These are phyloP conservation scores for Neurospora hispaniola DNA, from an alignment of 495 filamentous ascomycete species.

Conservation along the genomic window DNA sequence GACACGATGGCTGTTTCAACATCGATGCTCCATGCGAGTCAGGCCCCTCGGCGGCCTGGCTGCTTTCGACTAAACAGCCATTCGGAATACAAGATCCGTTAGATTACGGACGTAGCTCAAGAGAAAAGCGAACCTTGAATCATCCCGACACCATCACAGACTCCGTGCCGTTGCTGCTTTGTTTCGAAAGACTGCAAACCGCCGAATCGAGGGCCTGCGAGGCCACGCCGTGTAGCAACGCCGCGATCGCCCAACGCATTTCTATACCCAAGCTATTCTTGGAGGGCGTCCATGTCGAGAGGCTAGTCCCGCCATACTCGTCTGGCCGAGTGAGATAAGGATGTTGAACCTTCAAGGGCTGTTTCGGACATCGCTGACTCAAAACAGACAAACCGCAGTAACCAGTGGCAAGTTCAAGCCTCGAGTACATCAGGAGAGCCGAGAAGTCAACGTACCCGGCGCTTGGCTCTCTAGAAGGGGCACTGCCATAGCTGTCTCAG, in stretches of 20 bases:
- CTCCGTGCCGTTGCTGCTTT: background rate
- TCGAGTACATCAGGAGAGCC: background rate
- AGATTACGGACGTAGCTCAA: background rate
- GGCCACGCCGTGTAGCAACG: background rate
- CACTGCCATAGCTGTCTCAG: background rate
- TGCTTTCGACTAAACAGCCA: background rate
- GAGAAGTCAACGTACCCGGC: background rate
- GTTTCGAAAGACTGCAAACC: background rate
- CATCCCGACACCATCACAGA: background rate
- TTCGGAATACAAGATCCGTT: background rate
- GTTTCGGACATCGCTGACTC: background rate
- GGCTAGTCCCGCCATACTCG: background rate
- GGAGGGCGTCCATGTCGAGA: background rate
- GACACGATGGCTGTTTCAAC: background rate
- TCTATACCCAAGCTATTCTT: background rate
- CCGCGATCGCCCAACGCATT: background rate
- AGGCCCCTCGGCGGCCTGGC: background rate
- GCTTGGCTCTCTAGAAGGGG: background rate
- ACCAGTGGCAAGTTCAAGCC: background rate
- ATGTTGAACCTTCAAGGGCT: background rate
- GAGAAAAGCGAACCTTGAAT: background rate
- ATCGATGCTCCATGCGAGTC: background rate
- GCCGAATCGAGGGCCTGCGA: background rate
- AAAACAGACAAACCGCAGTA: background rate
- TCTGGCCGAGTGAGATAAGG: background rate